phyloP scores from a whole-genome alignment of 1,139 yeast species.

The Taphrina sp. region DNA sequence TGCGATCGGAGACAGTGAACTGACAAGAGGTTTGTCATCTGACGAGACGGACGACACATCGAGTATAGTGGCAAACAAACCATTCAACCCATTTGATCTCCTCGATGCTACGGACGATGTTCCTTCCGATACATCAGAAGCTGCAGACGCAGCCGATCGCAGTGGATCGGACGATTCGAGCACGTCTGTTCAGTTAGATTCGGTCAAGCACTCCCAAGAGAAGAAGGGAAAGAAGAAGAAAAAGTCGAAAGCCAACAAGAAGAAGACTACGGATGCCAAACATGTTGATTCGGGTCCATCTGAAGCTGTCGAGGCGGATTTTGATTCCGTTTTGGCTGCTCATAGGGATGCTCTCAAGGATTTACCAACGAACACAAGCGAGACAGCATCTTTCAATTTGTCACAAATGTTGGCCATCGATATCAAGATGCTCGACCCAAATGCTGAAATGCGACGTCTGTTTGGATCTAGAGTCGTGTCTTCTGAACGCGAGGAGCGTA shows the following conservation, averaged over 20 bases:
- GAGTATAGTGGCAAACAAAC: conserved; percentile 1
- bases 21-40: neutral
- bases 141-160: conserved; percentile 7
- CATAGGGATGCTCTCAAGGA: conserved; percentile 3
- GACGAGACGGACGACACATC: conserved; percentile 18
- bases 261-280: neutral
- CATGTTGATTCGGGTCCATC: neutral
- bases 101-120: conserved; percentile 4
- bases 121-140: neutral
- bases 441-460: conserved; percentile 66
- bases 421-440: conserved; percentile 59
- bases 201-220: neutral
- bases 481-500: conserved; percentile 62
- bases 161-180: neutral
- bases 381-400: conserved; percentile 16
- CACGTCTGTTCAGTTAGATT: neutral
- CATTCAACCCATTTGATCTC: conserved; percentile 29
- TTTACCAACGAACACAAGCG: neutral
- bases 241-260: conserved; percentile 19
- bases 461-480: conserved; percentile 73
- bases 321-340: conserved; percentile 26
- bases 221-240: conserved; percentile 24
- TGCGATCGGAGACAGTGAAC: neutral
- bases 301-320: conserved; percentile 13
- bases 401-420: conserved; percentile 22